Evolutionary conservation across 176 grass and related monocot genomes (phyloP), one percentile per base, ranked within the genome.

Genomic region (Ampelocalamus luodianensis): DNA sequence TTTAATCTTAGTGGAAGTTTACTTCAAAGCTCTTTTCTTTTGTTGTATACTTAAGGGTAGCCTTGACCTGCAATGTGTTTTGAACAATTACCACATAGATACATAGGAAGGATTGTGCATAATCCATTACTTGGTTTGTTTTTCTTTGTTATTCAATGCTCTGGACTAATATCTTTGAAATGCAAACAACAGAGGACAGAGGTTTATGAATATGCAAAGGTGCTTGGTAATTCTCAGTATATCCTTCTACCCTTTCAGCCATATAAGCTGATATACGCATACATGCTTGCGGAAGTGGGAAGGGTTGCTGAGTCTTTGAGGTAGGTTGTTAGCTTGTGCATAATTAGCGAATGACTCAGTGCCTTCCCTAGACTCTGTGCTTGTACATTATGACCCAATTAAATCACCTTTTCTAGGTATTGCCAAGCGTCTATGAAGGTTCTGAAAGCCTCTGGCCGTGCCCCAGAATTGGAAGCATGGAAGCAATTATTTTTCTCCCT

Each of bases 151-250:
- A 40, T 76, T 65, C 37, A 80, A 32, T 84, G 8, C 34, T 54
- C 60, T 69, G 60, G 54, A 77, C 63, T 90, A 86, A 91, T 84
- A 79, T 70, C 18, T 74, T 70, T 43, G 17, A 84, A 87, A 79
- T 69, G 43, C 53, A 70, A 86, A 68, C 27, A 44, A 90, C 87
- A 99, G 96, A 94, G 96, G 84, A 99, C 96, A 71, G 96, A 99
- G 74, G 78, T 96, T 46, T 99, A 99, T 83, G 96, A 99, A 68
- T 94, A 99, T 73, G 90, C 96, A 29, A 99, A 99, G 81, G 96
- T 99, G 81, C 90, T 92, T 48, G 93, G 93, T 58, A 99, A 99
- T 94, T 95, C 96, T 76, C 96, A 99, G 88, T 96, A 94, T 83
- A 92, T 92, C 45, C 90, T 99, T 22, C 88, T 91, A 76, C 91